A percentile compares a stretch with the other conserved stretches of the same genome.
phyloP scores from a whole-genome alignment of 805 yeast genomes.

The Starmerella stigmatis region DNA sequence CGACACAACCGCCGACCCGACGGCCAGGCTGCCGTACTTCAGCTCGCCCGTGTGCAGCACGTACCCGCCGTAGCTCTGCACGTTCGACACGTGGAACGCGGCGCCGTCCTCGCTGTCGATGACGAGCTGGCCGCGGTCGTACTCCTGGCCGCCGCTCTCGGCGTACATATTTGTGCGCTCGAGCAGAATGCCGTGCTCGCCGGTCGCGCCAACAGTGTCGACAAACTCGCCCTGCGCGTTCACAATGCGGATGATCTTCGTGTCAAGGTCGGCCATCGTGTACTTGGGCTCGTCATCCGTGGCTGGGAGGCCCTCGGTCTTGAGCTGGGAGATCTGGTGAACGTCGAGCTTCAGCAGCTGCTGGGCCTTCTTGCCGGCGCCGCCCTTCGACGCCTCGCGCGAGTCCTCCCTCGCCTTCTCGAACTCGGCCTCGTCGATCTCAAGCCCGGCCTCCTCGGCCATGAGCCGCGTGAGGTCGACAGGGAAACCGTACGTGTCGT shows the following conservation, averaged over 20 bases:
- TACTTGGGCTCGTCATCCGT: constrained; percentile 80
- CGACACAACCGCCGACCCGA: constrained; percentile 66
- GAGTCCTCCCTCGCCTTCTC: constrained; percentile 84
- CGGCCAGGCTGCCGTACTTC: constrained; percentile 61
- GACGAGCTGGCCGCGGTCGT: constrained; percentile 85
- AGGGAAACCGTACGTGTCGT: constrained; percentile 98
- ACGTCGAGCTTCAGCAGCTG: constrained; percentile 74
- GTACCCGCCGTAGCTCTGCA: constrained; percentile 86
- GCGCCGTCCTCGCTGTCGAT: constrained; percentile 84
- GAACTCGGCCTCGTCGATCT: constrained; percentile 84
- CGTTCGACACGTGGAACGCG: constrained; percentile 84
- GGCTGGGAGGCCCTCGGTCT: constrained; percentile 50
- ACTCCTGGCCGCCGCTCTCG: constrained; percentile 99
- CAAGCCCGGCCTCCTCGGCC: constrained; percentile 96
- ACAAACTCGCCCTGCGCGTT: constrained; percentile 47
- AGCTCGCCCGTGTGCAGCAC: constrained; percentile 88
- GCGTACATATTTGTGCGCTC: constrained; percentile 94
- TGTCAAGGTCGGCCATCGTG: constrained; percentile 48
- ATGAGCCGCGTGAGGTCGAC: constrained; percentile 93
- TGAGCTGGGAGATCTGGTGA: constrained; percentile 70
- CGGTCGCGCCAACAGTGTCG: constrained; percentile 30
- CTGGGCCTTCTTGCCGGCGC: constrained; percentile 27
- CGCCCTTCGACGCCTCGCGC: constrained; percentile 81
- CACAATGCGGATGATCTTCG: constrained; percentile 62
- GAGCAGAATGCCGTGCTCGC: constrained; percentile 68